A percentile compares a stretch with the other conserved stretches of the same genome.
Conservation (phyloP, 495 filamentous ascomycete genomes). For the Neurospora sp. region DNA sequence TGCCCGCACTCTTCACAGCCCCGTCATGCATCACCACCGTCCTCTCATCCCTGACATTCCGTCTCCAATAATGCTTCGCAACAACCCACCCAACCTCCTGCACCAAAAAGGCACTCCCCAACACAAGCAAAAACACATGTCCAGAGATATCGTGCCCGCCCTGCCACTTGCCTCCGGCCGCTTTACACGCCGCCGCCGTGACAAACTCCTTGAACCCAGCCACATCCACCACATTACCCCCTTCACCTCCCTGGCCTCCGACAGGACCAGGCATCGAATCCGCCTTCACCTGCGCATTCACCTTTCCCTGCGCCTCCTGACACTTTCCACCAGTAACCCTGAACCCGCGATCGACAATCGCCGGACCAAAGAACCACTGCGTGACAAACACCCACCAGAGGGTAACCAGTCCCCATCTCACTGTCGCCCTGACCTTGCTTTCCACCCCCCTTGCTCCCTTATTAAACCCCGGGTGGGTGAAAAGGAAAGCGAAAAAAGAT, state of each 20-base stretch:
- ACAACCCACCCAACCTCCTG: constrained; percentile 66
- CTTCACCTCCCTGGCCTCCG: not conserved
- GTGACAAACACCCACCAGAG: constrained; percentile 69
- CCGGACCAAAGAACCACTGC: constrained; percentile 92
- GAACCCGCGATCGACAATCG: constrained; percentile 82
- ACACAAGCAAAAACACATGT: constrained; percentile 85
- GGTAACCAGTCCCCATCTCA: constrained; percentile 64
- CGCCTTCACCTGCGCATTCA: constrained; percentile 10
- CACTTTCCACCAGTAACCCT: constrained; percentile 74
- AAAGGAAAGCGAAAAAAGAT: constrained; percentile 50
- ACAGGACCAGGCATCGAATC: not conserved
- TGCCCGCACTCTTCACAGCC: constrained; percentile 40
- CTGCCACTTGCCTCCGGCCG: constrained; percentile 69
- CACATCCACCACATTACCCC: too few species aligned
- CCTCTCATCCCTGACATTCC: constrained; percentile 40
- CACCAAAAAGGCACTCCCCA: constrained; percentile 67
- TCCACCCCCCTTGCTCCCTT: not conserved
- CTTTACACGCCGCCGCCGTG: constrained; percentile 73
- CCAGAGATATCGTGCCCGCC: constrained; percentile 92
- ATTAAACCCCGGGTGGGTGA: constrained; percentile 41
- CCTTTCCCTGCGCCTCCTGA: constrained; percentile 33
- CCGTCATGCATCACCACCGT: constrained; percentile 51
- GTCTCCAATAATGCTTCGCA: constrained; percentile 22
- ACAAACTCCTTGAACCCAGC: constrained; percentile 33
- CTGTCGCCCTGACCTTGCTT: constrained; percentile 37